Base-by-base conservation (phyloP, 208 protist species). In the Leptomonas pyrrhocoris region DNA sequence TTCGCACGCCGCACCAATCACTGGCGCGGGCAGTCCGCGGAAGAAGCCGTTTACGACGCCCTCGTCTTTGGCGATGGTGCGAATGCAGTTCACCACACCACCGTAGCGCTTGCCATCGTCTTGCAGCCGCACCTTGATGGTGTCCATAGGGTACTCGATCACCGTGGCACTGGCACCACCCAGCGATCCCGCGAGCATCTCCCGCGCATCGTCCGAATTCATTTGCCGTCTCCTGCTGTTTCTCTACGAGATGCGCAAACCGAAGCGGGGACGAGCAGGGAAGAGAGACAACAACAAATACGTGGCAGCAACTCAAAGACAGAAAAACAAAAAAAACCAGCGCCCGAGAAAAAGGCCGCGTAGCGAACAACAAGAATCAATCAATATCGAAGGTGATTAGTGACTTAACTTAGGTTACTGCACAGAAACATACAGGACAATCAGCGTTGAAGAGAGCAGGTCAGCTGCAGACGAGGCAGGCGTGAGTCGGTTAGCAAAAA, bases 121-220 rank as follows among this genome's bases (percentile, higher is more conserved):
- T 48, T 98, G 94, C 34, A 98, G 81, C 16, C 94, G 88, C 23
- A 98, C 94, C 69, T 98, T 98, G 40, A 98, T 91, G 15, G 94
- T 98, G 72, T 98, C 94, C 74, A 97, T 85, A 3, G 94, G 94
- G 77, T 96, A 98, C 68, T 96, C 90, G 55, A 97, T 88, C 19
- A 92, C 77, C 2, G 87, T 91, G 13, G 87, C 84, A 50, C 81
- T 56, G 2, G 89, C 92, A 2, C 92, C 92, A 18, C 86, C 92
- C 31, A 93, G 42, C 25, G 92, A 93, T 30, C 92, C 89, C 11
- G 92, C 84, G 12, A 89, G 40, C 68, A 94, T 81, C 63, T 96
- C 88, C 8, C 80, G 85, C 3, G 71, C 58, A 73, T 92, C 85
- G 69, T 94, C 82, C 34, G 63, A 49, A 53, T 81, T 61, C 81